A percentile compares a stretch with the other conserved stretches of the same genome.
These are phyloP conservation scores for Populus hybrid DNA, from an alignment of 441 rosid species.

Conservation along the genomic window DNA sequence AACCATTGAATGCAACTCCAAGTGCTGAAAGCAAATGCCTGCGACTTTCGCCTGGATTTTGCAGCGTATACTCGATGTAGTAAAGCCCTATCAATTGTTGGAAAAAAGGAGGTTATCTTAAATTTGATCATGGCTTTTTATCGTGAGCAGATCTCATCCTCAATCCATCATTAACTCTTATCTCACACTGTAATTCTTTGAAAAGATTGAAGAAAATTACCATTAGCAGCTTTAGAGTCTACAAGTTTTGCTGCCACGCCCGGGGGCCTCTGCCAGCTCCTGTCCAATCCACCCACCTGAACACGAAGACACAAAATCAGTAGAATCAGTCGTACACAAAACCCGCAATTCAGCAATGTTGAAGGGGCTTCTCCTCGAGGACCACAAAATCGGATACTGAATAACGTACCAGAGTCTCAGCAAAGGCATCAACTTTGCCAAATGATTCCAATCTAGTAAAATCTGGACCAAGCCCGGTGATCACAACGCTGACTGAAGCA, in stretches of 20 bases:
- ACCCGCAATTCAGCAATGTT: not conserved
- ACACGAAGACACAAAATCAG: not conserved
- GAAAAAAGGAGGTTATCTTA: not conserved
- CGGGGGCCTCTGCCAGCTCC: constrained; percentile 90
- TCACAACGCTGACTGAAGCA: constrained; percentile 54
- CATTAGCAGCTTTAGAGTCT: constrained; percentile 62
- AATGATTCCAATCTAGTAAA: constrained; percentile 91
- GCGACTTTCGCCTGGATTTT: constrained; percentile 79
- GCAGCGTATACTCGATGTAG: constrained; percentile 86
- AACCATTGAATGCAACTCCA: constrained; percentile 89
- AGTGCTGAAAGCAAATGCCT: constrained; percentile 71
- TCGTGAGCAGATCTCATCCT: not conserved
- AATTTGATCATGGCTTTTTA: not conserved
- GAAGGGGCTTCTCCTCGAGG: not conserved
- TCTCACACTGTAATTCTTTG: not conserved
- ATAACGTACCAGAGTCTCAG: constrained; percentile 69
- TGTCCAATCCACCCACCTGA: constrained; percentile 89
- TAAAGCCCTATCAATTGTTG: constrained; percentile 55
- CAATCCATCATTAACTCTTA: not conserved
- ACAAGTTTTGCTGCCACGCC: constrained; percentile 83
- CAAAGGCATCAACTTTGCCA: constrained; percentile 91
- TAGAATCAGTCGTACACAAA: not conserved
- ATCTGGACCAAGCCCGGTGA: constrained; percentile 93
- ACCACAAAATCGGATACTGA: not conserved
- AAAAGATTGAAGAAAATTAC: constrained; percentile 31